phyloP scores from a whole-genome alignment of 1,139 yeast species.

The Suhomyces terraborum region DNA sequence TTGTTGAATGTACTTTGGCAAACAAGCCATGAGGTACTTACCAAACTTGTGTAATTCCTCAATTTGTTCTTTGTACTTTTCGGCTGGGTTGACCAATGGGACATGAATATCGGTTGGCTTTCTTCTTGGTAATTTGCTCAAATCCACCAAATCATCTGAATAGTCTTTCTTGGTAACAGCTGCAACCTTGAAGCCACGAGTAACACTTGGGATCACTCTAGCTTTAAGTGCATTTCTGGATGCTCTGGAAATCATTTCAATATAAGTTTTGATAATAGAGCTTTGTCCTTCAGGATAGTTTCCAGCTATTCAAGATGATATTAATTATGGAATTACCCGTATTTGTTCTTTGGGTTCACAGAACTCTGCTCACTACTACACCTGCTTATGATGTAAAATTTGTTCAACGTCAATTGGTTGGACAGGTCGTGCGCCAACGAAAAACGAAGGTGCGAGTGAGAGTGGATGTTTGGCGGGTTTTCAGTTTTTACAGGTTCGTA shows the following conservation, averaged over 20 bases:
- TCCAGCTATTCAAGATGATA: background rate
- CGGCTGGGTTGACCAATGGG: slow-evolving; percentile 78
- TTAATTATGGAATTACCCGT: background rate
- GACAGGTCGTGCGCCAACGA: slow-evolving; percentile 10
- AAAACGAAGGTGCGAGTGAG: background rate
- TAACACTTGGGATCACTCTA: slow-evolving; percentile 6
- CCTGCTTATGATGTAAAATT: slow-evolving; percentile 11
- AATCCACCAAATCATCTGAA: slow-evolving; percentile 38
- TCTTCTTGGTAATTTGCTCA: slow-evolving; percentile 44
- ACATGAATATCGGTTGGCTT: slow-evolving; percentile 42
- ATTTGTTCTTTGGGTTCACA: background rate
- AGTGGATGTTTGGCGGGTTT: background rate
- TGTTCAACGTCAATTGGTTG: slow-evolving; percentile 15
- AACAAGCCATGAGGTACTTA: slow-evolving; percentile 69
- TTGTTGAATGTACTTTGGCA: slow-evolving; percentile 83
- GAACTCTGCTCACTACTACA: slow-evolving; percentile 5
- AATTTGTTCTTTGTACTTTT: slow-evolving; percentile 63
- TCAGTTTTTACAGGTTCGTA: background rate
- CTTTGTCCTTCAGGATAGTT: background rate
- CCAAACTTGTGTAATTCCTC: slow-evolving; percentile 87
- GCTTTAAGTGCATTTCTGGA: slow-evolving; percentile 11
- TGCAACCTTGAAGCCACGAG: slow-evolving; percentile 11
- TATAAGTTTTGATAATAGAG: background rate
- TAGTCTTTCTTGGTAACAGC: slow-evolving; percentile 7
- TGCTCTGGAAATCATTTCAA: slow-evolving; percentile 12